phyloP scores from a whole-genome alignment of 2,329 filamentous ascomycete species.

The Penicillium sp. region DNA sequence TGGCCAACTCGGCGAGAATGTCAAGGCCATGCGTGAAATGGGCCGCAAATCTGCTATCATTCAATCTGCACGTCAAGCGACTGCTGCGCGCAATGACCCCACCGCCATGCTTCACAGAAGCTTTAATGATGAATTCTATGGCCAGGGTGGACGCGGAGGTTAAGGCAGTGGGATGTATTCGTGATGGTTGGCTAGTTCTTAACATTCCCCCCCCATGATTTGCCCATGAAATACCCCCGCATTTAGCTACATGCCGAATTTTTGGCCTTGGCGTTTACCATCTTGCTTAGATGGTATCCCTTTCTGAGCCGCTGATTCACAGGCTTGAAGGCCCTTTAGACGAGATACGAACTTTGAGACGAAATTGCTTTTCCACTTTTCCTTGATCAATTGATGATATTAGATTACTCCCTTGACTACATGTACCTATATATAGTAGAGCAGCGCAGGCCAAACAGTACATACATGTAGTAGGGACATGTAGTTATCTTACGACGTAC shows the following conservation, averaged over 20 bases:
- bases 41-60: constrained; percentile 70
- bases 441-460: no score
- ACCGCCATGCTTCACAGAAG: constrained; percentile 21
- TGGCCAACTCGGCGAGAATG: constrained; percentile 69
- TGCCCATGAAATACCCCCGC: background rate
- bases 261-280: background rate
- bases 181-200: background rate
- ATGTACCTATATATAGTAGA: no score
- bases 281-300: background rate
- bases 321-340: background rate
- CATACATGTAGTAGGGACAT: no score
- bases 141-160: constrained; percentile 12
- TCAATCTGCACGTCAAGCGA: constrained; percentile 42
- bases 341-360: constrained; percentile 11
- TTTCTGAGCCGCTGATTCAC: background rate
- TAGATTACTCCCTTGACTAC: no score
- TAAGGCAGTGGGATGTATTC: constrained; percentile 6
- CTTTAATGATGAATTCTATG: constrained; percentile 31
- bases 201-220: background rate
- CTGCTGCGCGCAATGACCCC: constrained; percentile 23
- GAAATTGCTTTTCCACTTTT: background rate
- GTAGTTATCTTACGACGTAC: no score
- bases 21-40: constrained; percentile 68
- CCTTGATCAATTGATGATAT: background rate
- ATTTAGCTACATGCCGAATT: background rate